These are phyloP conservation scores for Ascochyta koolunga DNA, from an alignment of 2,329 filamentous ascomycete genomes.

Conservation along the genomic window DNA sequence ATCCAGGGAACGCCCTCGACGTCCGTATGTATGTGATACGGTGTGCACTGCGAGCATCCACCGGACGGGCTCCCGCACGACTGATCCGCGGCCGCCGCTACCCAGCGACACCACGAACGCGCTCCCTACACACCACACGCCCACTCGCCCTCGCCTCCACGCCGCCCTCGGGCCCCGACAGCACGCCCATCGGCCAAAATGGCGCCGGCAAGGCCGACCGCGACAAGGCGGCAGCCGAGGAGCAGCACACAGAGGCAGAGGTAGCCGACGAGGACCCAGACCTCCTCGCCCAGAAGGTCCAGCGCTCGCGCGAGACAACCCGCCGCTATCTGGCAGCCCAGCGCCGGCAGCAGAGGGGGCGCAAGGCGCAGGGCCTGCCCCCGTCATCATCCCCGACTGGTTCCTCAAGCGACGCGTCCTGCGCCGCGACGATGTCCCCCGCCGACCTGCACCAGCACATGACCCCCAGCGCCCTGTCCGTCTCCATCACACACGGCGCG, in stretches of 20 bases:
- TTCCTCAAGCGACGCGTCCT: slow-evolving; percentile 62
- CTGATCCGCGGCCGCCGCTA: slow-evolving; percentile 47
- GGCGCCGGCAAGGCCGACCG: slow-evolving; percentile 26
- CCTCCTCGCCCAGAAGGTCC: slow-evolving; percentile 44
- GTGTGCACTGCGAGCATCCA: slow-evolving; percentile 50
- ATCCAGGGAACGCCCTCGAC: slow-evolving; percentile 15
- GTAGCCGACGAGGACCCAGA: slow-evolving; percentile 40
- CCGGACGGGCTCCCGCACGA: slow-evolving; percentile 45
- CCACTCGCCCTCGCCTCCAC: slow-evolving; percentile 33
- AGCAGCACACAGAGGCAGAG: slow-evolving; percentile 28
- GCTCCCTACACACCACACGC: slow-evolving; percentile 45
- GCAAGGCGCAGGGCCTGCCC: slow-evolving; percentile 42
- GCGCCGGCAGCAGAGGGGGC: slow-evolving; percentile 41
- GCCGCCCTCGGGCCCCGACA: slow-evolving; percentile 38
- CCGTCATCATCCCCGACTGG: slow-evolving; percentile 60
- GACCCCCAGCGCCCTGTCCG: slow-evolving; percentile 23
- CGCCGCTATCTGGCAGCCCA: slow-evolving; percentile 44
- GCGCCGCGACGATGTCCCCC: slow-evolving; percentile 42
- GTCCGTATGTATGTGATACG: slow-evolving; percentile 52
- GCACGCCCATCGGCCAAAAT: slow-evolving; percentile 32
- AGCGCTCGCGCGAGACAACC: slow-evolving; percentile 42
- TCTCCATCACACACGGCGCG: slow-evolving; percentile 32
- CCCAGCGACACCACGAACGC: slow-evolving; percentile 34
- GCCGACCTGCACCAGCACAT: slow-evolving; percentile 14
- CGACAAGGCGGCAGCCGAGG: slow-evolving; percentile 26